These are phyloP conservation scores for Acanthamoeba castellanii DNA, from an alignment of 208 protist genomes.

Conservation along the genomic window DNA sequence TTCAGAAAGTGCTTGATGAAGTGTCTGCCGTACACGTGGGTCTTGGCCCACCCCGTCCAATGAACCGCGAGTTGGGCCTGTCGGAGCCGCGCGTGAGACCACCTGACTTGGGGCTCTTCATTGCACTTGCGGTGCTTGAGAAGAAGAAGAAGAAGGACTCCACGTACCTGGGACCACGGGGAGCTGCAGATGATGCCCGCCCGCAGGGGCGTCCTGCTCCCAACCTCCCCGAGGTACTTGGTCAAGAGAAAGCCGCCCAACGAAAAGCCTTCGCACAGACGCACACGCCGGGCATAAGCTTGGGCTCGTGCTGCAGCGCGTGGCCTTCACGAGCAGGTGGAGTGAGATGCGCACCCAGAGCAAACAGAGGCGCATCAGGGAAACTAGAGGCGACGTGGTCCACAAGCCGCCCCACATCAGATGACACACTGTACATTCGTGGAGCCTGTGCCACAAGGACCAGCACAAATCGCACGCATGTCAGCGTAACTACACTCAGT, in stretches of 20 bases:
- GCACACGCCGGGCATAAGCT: not conserved
- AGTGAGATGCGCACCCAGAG: not conserved
- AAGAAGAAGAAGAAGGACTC: too few species aligned
- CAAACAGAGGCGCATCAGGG: not conserved
- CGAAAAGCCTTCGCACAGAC: not conserved
- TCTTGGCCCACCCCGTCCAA: not conserved
- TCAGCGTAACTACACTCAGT: too few species aligned
- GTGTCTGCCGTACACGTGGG: not conserved
- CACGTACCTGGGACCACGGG: not conserved
- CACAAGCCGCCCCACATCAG: not conserved
- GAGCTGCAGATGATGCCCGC: not conserved
- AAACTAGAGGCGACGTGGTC: not conserved
- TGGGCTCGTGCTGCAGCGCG: too few species aligned
- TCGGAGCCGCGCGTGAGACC: too few species aligned
- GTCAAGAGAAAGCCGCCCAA: not conserved
- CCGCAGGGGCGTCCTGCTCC: not conserved
- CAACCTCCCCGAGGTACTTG: not conserved
- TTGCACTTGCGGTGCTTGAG: too few species aligned
- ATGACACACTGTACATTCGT: not conserved
- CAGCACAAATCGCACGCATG: too few species aligned
- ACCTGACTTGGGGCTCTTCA: too few species aligned
- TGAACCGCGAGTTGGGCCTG: not conserved
- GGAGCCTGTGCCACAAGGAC: not conserved
- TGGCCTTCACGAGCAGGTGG: too few species aligned
- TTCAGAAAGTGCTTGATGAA: not conserved